phyloP scores from a whole-genome alignment of 306 rosid species.

The Vigna angularis region DNA sequence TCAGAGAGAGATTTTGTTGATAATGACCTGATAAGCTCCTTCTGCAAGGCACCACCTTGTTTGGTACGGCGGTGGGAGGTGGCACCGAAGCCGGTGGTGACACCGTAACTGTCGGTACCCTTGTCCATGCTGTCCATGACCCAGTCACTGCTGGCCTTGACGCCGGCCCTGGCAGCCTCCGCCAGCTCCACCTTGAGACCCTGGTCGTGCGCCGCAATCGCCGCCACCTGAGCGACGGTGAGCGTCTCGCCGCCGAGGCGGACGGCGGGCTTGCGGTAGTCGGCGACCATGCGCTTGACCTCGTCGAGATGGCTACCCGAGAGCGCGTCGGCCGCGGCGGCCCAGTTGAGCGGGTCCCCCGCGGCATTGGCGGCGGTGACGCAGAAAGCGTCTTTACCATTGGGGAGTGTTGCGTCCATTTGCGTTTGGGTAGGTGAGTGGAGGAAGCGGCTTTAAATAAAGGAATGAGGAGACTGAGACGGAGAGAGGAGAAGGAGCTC shows the following conservation, averaged over 20 bases:
- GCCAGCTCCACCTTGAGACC: conserved; percentile 67
- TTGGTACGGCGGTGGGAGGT: conserved; percentile 88
- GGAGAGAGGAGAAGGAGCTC: conserved; percentile 10
- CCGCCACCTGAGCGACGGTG: conserved; percentile 85
- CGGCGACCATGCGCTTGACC: conserved; percentile 90
- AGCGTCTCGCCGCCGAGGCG: conserved; percentile 71
- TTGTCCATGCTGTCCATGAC: conserved; percentile 80
- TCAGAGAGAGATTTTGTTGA: too few relatives aligned
- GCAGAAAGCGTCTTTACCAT: conserved; percentile 48
- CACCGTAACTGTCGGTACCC: conserved; percentile 87
- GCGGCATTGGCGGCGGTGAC: not conserved
- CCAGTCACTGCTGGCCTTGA: conserved; percentile 96
- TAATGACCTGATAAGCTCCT: conserved; percentile 77
- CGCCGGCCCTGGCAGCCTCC: conserved; percentile 71
- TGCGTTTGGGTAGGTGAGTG: not conserved
- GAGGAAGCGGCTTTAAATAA: not conserved
- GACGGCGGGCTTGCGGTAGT: conserved; percentile 69
- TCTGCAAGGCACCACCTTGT: conserved; percentile 92
- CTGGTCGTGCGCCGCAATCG: conserved; percentile 57
- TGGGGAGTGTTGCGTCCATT: conserved; percentile 46
- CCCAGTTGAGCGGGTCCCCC: conserved; percentile 81
- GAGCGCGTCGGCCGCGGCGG: conserved; percentile 59
- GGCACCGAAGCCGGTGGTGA: conserved; percentile 96
- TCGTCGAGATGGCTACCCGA: conserved; percentile 83
- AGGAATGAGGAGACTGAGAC: not conserved